Base-by-base conservation (phyloP, 805 yeast genomes). In the Nematodospora valgi region DNA sequence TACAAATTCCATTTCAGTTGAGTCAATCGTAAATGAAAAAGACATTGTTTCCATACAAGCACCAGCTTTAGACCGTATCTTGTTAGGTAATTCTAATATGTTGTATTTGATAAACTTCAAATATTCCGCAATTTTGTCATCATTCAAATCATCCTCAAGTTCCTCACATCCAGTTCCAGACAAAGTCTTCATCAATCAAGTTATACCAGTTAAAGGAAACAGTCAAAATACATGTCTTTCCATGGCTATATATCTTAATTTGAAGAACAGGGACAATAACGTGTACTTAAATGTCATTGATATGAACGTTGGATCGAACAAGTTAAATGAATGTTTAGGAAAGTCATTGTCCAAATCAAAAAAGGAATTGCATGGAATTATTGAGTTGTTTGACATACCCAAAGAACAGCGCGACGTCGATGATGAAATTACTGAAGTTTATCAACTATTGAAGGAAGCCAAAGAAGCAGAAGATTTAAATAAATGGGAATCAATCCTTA, bases 291-390 rank as follows among this genome's bases (percentile, higher is more conserved):
- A 70, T 41, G 56, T 72, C 36, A 54, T 72, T 36, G 65, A 69
- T 32, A 56, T 81, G 24, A 76, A 80, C 40, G 76, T 79, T 23
- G 94, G 93, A 4, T 59, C 74, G 23, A 85, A 86, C 47, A 75
- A 74, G 33, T 64, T 86, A 39, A 73, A 76, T 40, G 88, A 84
- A 46, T 76, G 85, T 9, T 53, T 86, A 19, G 89, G 89, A 18
- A 82, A 78, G 49, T 74, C 81, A 24, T 62, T 78, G 28, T 26
- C 35, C 13, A 27, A 31, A 5, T 8, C 18, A 27, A 17, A 17
- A 11, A 29, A 27, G 4, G 12, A 23, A 8, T 33, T 38, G 8
- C 27, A 32, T 18, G 20, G 33, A 15, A 13, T 38, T 10, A 16
- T 28, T 48, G 68, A 45, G 51, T 43, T 34, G 63, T 64, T 2